Conservation (phyloP, 192 early-diverging fungal genomes). For the Helicostylum pulchrum region DNA sequence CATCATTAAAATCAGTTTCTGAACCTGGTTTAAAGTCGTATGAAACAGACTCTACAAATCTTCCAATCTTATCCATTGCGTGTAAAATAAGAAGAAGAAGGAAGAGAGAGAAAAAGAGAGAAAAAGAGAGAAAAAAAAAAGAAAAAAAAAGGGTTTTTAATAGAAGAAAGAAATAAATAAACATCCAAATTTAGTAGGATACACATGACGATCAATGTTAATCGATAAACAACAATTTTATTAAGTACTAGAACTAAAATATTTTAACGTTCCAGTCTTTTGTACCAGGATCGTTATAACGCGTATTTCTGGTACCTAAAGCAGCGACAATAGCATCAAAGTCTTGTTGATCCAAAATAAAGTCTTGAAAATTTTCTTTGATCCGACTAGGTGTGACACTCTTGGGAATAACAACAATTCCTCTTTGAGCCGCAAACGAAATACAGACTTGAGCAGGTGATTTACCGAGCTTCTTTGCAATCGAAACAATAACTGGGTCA, state of each 20-base stretch:
- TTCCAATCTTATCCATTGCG: not conserved
- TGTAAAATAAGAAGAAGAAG: not conserved
- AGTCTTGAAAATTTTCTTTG: constrained; percentile 53
- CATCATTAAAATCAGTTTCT: constrained; percentile 21
- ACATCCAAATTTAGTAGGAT: too few species aligned
- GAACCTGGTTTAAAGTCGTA: constrained; percentile 17
- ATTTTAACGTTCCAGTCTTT: constrained; percentile 30
- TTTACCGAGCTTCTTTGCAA: constrained; percentile 66
- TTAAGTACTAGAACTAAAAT: too few species aligned
- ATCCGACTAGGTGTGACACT: constrained; percentile 64
- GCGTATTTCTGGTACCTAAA: constrained; percentile 35
- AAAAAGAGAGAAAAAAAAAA: not conserved
- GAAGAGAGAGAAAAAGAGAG: not conserved
- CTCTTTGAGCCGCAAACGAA: constrained; percentile 72
- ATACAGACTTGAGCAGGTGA: constrained; percentile 73
- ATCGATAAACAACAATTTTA: too few species aligned
- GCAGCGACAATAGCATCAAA: constrained; percentile 34
- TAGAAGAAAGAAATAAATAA: not conserved
- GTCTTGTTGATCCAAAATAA: constrained; percentile 45
- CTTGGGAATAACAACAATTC: constrained; percentile 80
- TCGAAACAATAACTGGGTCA: constrained; percentile 18
- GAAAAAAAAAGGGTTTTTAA: not conserved
- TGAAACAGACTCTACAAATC: not conserved
- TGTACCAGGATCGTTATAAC: constrained; percentile 44
- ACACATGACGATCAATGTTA: too few species aligned